These are phyloP conservation scores for Termitomyces sp. DNA, from an alignment of 768 basidiomycete species.

Conservation along the genomic window DNA sequence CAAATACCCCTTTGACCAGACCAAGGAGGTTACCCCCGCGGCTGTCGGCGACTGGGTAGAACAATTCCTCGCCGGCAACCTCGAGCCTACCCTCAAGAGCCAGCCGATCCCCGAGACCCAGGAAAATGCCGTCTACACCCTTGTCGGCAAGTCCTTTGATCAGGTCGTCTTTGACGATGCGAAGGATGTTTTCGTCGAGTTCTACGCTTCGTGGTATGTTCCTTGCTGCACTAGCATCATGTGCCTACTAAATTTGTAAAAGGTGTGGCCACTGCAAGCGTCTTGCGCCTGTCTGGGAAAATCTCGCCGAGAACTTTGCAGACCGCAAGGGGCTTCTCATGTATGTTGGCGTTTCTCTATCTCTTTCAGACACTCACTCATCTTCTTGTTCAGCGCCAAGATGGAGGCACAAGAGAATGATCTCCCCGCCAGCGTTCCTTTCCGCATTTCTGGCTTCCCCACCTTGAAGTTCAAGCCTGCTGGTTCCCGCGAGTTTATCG, in stretches of 20 bases:
- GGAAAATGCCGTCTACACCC: conserved; percentile 71
- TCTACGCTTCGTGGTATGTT: conserved; percentile 91
- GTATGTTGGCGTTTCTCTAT: conserved; percentile 34
- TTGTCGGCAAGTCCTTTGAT: conserved; percentile 90
- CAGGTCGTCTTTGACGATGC: conserved; percentile 77
- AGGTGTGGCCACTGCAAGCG: conserved; percentile 97
- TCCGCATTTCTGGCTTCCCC: conserved; percentile 87
- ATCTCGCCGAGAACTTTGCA: conserved; percentile 80
- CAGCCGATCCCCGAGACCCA: conserved; percentile 81
- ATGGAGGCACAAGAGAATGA: conserved; percentile 97
- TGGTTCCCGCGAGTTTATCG: conserved; percentile 78
- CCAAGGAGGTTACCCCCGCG: conserved; percentile 50
- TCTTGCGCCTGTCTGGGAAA: conserved; percentile 91
- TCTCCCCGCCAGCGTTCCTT: conserved; percentile 79
- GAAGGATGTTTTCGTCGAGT: conserved; percentile 96
- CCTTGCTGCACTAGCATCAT: conserved; percentile 6
- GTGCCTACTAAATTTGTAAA: not conserved
- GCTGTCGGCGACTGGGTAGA: conserved; percentile 54
- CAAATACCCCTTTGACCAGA: conserved; percentile 85
- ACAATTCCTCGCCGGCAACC: conserved; percentile 63
- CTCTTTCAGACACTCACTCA: conserved; percentile 3
- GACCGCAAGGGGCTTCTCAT: conserved; percentile 72
- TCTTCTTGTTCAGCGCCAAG: conserved; percentile 60
- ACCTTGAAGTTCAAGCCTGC: conserved; percentile 97
- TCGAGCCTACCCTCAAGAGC: conserved; percentile 85